Evolutionary conservation across 768 basidiomycete genomes (phyloP).

Genomic region (Mycena vulgaris): DNA sequence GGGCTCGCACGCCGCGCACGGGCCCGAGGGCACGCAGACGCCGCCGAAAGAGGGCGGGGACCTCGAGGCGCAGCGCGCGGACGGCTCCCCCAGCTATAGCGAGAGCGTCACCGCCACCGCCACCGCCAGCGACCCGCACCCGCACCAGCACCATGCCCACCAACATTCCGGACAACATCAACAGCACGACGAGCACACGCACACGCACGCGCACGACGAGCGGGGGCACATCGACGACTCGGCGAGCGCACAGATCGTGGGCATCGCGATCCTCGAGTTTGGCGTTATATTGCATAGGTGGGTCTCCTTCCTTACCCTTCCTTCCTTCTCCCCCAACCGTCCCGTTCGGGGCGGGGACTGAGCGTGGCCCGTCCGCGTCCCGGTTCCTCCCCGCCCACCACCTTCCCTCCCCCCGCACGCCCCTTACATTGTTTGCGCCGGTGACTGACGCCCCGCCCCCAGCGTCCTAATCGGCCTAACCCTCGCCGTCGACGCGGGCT

Average conservation of each 20-base stretch:
- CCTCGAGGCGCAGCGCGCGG: neutral
- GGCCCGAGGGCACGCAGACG: slow-evolving; percentile 65
- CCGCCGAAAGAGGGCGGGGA: slow-evolving; percentile 18
- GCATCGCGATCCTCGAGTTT: slow-evolving; percentile 94
- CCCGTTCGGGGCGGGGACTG: too few species aligned
- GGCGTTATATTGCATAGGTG: slow-evolving; percentile 91
- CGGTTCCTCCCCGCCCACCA: too few species aligned
- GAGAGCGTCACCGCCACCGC: neutral
- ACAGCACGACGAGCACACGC: slow-evolving; percentile 23
- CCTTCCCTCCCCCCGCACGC: too few species aligned
- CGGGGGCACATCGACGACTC: slow-evolving; percentile 51
- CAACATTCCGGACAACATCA: too few species aligned
- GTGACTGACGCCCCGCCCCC: neutral
- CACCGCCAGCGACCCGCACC: too few species aligned
- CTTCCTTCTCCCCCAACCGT: too few species aligned
- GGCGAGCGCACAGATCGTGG: slow-evolving; percentile 81
- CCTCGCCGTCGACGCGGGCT: slow-evolving; percentile 86
- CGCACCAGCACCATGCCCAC: too few species aligned
- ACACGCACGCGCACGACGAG: slow-evolving; percentile 49
- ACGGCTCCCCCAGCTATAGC: too few species aligned
- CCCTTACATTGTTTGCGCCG: neutral
- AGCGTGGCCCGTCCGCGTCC: too few species aligned
- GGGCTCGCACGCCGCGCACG: slow-evolving; percentile 78
- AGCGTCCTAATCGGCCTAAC: slow-evolving; percentile 92
- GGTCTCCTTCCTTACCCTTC: neutral